Conservation (phyloP, 306 rosid species). For the Vicia faba region DNA sequence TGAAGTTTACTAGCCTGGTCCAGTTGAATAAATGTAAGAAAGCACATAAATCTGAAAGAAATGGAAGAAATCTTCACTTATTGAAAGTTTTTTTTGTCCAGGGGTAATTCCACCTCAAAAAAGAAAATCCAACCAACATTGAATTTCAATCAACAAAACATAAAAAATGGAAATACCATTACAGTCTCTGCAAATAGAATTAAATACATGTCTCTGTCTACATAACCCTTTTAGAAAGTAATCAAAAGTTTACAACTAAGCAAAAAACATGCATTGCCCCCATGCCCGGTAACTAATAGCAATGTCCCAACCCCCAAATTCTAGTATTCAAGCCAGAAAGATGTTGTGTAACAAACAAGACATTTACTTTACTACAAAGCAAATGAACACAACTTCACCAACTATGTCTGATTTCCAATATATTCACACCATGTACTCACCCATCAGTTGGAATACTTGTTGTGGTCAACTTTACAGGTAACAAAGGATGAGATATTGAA, state of each 20-base stretch:
- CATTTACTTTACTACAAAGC: constrained; percentile 15
- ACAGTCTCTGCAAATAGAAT: constrained; percentile 5
- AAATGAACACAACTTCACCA: constrained; percentile 9
- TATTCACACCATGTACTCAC: constrained; percentile 51
- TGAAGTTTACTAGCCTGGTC: constrained; percentile 18
- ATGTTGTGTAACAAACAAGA: constrained; percentile 1
- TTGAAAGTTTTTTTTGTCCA: neutral
- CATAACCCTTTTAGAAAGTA: neutral
- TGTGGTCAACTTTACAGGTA: constrained; percentile 68
- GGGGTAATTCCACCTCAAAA: constrained; percentile 24
- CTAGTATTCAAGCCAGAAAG: constrained; percentile 3
- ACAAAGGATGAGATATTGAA: constrained; percentile 63
- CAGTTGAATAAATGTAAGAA: constrained; percentile 5
- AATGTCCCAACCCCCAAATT: constrained; percentile 2
- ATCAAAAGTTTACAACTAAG: constrained; percentile 19
- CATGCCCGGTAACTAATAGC: neutral
- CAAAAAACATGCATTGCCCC: neutral
- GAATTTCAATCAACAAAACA: constrained; percentile 18
- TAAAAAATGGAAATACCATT: constrained; percentile 11
- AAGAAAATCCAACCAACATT: constrained; percentile 15
- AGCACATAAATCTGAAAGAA: neutral
- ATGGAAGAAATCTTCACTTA: constrained; percentile 7
- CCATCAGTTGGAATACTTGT: constrained; percentile 72
- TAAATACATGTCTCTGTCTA: constrained; percentile 1
- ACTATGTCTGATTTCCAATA: constrained; percentile 27